These are phyloP conservation scores for Solanum habrochaites DNA, from an alignment of 257 asterid species.

Conservation along the genomic window DNA sequence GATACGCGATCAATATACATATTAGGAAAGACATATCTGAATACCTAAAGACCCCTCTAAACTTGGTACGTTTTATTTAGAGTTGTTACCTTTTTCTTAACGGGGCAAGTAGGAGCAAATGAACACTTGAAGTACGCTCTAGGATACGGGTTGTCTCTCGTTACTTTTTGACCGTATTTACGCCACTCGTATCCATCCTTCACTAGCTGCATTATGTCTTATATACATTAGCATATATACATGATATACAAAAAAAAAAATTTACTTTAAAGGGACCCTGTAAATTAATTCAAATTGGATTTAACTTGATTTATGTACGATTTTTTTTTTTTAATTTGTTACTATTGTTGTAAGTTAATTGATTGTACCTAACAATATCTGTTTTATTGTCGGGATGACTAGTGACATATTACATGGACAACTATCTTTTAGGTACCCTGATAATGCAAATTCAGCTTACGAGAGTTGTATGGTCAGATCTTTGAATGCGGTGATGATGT, in stretches of 20 bases:
- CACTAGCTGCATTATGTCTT: constrained; percentile 35
- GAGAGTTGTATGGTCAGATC: constrained; percentile 55
- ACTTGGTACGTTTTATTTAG: neutral
- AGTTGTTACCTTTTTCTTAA: constrained; percentile 66
- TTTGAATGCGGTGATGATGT: constrained; percentile 18
- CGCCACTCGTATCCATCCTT: constrained; percentile 92
- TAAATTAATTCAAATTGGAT: neutral
- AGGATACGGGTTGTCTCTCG: constrained; percentile 86
- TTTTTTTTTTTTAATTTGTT: too few relatives aligned
- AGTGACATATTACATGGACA: neutral
- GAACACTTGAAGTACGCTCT: constrained; percentile 93
- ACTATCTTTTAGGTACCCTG: neutral
- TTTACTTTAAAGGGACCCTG: neutral
- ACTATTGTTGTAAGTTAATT: too few relatives aligned
- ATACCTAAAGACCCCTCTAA: neutral
- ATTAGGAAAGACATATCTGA: neutral
- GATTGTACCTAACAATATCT: too few relatives aligned
- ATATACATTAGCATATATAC: neutral
- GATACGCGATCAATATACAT: neutral
- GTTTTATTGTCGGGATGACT: too few relatives aligned
- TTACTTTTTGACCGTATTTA: constrained; percentile 87
- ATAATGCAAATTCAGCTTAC: constrained; percentile 12
- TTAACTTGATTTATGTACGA: neutral
- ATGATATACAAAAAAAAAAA: neutral
- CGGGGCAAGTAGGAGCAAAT: constrained; percentile 81